phyloP scores from a whole-genome alignment of 2,329 filamentous ascomycete species.

The Diplodia sapinea region DNA sequence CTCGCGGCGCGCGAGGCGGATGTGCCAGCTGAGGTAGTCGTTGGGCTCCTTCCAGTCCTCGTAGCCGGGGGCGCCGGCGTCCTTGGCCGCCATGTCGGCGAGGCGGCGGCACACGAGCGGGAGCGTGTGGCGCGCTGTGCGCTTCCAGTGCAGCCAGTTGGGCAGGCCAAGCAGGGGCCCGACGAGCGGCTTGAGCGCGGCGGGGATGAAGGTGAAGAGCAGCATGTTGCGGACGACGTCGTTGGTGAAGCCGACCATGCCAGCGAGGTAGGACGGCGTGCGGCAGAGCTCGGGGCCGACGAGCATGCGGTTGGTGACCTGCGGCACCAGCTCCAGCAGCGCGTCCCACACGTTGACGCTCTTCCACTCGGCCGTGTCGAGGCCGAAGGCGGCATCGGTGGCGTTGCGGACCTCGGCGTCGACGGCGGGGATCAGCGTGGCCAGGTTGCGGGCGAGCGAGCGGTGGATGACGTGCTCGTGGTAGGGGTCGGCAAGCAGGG shows the following conservation, averaged over 20 bases:
- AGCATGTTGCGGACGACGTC: slow-evolving; percentile 48
- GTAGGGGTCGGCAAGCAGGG: slow-evolving; percentile 47
- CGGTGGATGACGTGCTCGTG: slow-evolving; percentile 52
- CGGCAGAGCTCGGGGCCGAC: slow-evolving; percentile 54
- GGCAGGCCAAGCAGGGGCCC: slow-evolving; percentile 54
- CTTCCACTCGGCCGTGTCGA: slow-evolving; percentile 46
- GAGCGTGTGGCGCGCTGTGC: slow-evolving; percentile 50
- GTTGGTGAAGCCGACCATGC: slow-evolving; percentile 58
- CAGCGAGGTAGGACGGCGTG: slow-evolving; percentile 55
- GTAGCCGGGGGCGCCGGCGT: slow-evolving; percentile 49
- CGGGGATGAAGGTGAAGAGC: slow-evolving; percentile 55
- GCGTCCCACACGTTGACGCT: slow-evolving; percentile 45
- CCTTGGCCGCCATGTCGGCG: slow-evolving; percentile 50
- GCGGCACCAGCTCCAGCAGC: slow-evolving; percentile 41
- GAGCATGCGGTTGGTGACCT: slow-evolving; percentile 53
- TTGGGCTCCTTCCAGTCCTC: slow-evolving; percentile 57
- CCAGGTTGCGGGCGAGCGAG: slow-evolving; percentile 49
- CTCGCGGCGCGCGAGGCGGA: slow-evolving; percentile 58
- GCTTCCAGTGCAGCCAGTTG: slow-evolving; percentile 57
- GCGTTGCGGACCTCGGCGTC: slow-evolving; percentile 46
- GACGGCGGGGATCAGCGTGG: slow-evolving; percentile 46
- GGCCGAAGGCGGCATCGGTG: slow-evolving; percentile 47
- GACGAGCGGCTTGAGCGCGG: slow-evolving; percentile 57
- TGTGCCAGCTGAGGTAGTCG: slow-evolving; percentile 65
- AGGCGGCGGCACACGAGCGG: slow-evolving; percentile 60